These are phyloP conservation scores for Rhodamnia rubescens DNA, from an alignment of 345 rosid genomes.

Conservation along the genomic window DNA sequence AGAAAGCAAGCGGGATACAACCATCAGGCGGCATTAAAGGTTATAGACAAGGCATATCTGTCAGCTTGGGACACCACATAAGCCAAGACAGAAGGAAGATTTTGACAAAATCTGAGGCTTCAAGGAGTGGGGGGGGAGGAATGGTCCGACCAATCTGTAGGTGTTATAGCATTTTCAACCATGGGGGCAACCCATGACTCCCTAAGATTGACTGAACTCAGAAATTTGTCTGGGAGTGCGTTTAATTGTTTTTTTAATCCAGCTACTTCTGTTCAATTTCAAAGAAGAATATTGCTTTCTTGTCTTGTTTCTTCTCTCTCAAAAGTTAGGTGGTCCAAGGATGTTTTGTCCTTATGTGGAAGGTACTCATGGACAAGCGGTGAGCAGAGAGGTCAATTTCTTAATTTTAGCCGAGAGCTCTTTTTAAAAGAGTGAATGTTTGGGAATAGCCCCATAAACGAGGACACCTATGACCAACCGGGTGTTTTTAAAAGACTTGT, in stretches of 20 bases:
- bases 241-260: not conserved
- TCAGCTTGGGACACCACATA: slow-evolving; percentile 11
- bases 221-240: not conserved
- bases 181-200: not conserved
- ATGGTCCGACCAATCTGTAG: not conserved
- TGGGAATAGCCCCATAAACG: not conserved
- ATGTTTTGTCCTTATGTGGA: not conserved
- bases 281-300: not conserved
- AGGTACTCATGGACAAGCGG: not conserved
- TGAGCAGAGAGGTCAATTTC: not conserved
- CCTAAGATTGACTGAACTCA: not conserved
- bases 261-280: not conserved
- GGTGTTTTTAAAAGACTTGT: not conserved
- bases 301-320: not conserved
- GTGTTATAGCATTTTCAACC: not conserved
- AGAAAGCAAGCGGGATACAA: not conserved
- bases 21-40: slow-evolving; percentile 10
- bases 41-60: slow-evolving; percentile 16
- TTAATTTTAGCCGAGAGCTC: not conserved
- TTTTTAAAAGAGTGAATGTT: not conserved
- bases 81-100: not conserved
- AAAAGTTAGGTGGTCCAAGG: not conserved
- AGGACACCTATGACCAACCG: not conserved
- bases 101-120: not conserved
- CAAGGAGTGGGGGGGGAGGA: not conserved